Percentiles rank a stretch among this genome's conserved stretches.
Conservation (phyloP, 23 red algal species). For the Gracilaria caudata region DNA sequence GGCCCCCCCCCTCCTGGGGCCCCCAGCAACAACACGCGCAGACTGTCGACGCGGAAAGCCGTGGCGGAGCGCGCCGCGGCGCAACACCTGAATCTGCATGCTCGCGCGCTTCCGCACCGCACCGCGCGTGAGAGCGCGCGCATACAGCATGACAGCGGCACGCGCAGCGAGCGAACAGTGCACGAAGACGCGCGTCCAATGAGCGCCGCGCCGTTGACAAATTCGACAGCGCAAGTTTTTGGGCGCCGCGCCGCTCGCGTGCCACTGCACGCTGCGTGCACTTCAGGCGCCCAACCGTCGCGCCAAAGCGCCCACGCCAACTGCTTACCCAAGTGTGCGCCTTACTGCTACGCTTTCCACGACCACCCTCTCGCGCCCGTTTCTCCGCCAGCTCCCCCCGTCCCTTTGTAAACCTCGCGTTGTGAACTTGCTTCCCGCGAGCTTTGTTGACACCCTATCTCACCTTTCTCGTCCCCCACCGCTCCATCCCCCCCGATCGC, state of each 20-base stretch:
- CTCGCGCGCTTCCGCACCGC: neutral
- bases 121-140: too few relatives aligned
- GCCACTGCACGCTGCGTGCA: neutral
- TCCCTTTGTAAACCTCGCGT: too few relatives aligned
- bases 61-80: neutral
- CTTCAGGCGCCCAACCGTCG: neutral
- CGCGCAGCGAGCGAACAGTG: too few relatives aligned
- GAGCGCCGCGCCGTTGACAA: neutral
- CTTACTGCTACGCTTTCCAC: too few relatives aligned
- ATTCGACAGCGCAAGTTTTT: neutral
- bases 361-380: neutral
- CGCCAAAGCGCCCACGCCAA: neutral
- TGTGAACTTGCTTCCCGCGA: neutral
- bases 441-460: constrained; percentile 5
- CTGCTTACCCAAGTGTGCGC: too few relatives aligned
- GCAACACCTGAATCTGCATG: too few relatives aligned
- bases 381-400: neutral
- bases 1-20: too few relatives aligned
- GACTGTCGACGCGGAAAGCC: too few relatives aligned
- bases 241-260: too few relatives aligned
- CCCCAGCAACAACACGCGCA: too few relatives aligned
- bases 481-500: neutral
- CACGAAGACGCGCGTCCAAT: constrained; percentile 23
- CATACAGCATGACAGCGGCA: neutral
- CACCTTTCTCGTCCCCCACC: constrained; percentile 13